These are phyloP conservation scores for Blastobotrys ciferrii DNA, from an alignment of 1,139 yeast genomes.

Conservation along the genomic window DNA sequence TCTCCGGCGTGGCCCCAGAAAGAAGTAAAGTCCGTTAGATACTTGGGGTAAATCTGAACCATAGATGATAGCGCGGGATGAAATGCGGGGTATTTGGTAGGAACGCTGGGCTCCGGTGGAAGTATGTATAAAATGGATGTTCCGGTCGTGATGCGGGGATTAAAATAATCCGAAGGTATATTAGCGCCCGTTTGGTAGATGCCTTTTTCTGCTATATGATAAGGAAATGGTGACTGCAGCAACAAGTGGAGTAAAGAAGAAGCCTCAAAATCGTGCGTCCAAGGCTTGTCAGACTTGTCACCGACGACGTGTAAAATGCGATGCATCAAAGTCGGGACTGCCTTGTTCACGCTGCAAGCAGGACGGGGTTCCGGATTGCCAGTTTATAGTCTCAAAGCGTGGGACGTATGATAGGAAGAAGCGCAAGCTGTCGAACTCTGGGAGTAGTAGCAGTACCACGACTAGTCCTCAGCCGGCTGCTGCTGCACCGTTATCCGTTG, in stretches of 20 bases:
- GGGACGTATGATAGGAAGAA: slow-evolving; percentile 20
- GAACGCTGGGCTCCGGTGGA: no score
- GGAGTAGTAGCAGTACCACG: neutral
- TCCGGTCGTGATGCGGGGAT: neutral
- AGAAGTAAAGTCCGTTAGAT: no score
- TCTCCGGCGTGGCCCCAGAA: no score
- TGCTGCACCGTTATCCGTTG: no score
- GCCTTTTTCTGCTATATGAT: neutral
- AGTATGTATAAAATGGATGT: neutral
- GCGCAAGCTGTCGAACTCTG: slow-evolving; percentile 6
- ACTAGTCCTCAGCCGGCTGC: neutral
- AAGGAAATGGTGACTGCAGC: neutral
- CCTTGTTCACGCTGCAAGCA: slow-evolving; percentile 21
- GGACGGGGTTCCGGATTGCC: slow-evolving; percentile 15
- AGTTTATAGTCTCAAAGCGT: slow-evolving; percentile 18
- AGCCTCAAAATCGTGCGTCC: slow-evolving; percentile 12
- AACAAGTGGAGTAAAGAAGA: neutral
- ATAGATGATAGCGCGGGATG: no score
- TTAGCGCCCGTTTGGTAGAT: neutral
- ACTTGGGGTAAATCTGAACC: no score
- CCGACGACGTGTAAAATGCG: slow-evolving; percentile 17
- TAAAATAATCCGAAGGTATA: neutral
- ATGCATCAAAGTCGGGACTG: slow-evolving; percentile 18
- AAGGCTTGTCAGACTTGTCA: slow-evolving; percentile 20
- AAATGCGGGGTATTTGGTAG: no score